Evolutionary conservation across 2,329 filamentous ascomycete genomes (phyloP).

Genomic region (Diaporthe citri): DNA sequence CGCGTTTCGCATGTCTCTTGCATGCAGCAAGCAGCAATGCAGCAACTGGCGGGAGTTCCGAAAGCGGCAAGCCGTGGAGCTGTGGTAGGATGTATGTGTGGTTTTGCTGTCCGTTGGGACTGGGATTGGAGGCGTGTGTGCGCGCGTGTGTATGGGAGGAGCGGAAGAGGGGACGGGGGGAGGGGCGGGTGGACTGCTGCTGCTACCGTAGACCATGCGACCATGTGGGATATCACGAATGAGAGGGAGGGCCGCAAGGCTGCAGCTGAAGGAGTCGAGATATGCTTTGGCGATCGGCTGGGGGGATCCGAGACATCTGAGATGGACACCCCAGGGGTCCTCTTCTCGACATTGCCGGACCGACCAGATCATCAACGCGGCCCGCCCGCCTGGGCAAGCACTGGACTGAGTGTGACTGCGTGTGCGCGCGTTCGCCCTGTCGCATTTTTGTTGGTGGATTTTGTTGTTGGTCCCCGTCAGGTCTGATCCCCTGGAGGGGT

Average conservation of each 20-base stretch:
- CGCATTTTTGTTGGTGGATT: neutral
- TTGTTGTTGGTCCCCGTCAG: neutral
- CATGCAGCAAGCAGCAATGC: neutral
- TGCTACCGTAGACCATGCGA: slow-evolving; percentile 18
- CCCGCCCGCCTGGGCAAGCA: neutral
- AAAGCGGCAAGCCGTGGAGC: slow-evolving; percentile 24
- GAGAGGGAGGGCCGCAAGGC: slow-evolving; percentile 16
- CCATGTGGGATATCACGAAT: slow-evolving; percentile 20
- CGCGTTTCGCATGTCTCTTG: neutral
- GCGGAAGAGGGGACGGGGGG: neutral
- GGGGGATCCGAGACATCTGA: slow-evolving; percentile 23
- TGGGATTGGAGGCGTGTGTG: neutral
- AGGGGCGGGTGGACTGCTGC: neutral
- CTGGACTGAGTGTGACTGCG: neutral
- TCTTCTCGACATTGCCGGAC: neutral
- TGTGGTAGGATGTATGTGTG: neutral
- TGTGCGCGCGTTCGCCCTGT: neutral
- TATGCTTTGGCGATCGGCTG: slow-evolving; percentile 24
- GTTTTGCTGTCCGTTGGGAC: neutral
- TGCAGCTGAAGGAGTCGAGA: slow-evolving; percentile 18
- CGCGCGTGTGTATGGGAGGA: neutral
- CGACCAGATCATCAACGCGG: slow-evolving; percentile 1
- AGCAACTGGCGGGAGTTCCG: neutral
- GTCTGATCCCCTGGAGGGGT: neutral
- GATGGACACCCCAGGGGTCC: neutral